Percentiles rank a stretch among this genome's conserved stretches.
phyloP scores from a whole-genome alignment of 768 basidiomycete genomes.

The Boletus pseudo-olivaceus region DNA sequence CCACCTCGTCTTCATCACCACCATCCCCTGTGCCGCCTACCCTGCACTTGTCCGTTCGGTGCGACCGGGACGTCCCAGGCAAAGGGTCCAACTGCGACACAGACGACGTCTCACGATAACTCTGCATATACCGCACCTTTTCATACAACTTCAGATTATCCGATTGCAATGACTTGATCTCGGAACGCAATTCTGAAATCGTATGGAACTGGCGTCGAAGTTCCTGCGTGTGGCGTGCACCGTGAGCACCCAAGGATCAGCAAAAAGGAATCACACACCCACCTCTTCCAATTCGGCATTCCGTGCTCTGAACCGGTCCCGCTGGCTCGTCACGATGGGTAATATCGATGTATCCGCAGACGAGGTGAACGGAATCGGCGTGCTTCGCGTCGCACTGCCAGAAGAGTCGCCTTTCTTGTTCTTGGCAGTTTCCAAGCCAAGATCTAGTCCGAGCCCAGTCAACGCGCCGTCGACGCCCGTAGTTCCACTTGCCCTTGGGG shows the following conservation, averaged over 20 bases:
- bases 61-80: constrained; percentile 36
- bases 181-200: constrained; percentile 89
- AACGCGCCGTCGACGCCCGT: constrained; percentile 52
- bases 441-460: constrained; percentile 68
- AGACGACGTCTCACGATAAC: constrained; percentile 75
- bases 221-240: constrained; percentile 49
- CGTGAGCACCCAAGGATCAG: not conserved
- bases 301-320: constrained; percentile 95
- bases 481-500: constrained; percentile 22
- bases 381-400: constrained; percentile 38
- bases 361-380: constrained; percentile 67
- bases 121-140: constrained; percentile 98
- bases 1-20: constrained; percentile 48
- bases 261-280: constrained; percentile 8
- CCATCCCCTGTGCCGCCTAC: constrained; percentile 17
- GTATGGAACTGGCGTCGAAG: constrained; percentile 92
- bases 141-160: constrained; percentile 99
- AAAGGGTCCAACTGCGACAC: constrained; percentile 69
- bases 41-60: not conserved
- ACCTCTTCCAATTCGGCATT: constrained; percentile 98
- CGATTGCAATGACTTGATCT: constrained; percentile 87
- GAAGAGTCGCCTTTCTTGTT: constrained; percentile 20
- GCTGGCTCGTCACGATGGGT: constrained; percentile 97
- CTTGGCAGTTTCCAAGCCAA: constrained; percentile 12
- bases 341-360: constrained; percentile 91